Percentiles rank a stretch among this genome's conserved stretches.
Conservation (phyloP, 148 eudicot species). For the Bassia scoparia region DNA sequence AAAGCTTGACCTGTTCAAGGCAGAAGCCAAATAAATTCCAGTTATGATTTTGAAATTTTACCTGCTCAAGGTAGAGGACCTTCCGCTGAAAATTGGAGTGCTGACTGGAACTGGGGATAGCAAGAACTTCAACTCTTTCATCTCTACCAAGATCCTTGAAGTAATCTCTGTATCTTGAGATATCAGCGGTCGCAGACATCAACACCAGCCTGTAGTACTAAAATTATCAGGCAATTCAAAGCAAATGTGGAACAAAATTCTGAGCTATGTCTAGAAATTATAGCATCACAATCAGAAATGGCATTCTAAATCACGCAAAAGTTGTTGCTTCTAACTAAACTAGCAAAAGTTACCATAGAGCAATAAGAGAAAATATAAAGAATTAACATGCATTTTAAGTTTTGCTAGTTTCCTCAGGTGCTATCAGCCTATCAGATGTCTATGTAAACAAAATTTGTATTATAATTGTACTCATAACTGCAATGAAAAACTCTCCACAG, state of each 20-base stretch:
- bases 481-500: not conserved
- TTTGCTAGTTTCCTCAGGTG: constrained; percentile 2
- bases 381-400: not conserved
- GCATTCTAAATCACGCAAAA: not conserved
- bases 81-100: constrained; percentile 54
- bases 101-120: constrained; percentile 66
- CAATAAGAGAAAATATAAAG: not conserved
- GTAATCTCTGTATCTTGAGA: constrained; percentile 76
- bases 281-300: constrained; percentile 3
- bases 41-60: constrained; percentile 14
- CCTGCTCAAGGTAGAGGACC: constrained; percentile 87
- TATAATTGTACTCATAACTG: not conserved
- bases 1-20: no score
- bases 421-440: not conserved
- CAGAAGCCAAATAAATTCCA: no score
- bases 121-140: constrained; percentile 92
- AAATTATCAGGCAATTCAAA: constrained; percentile 8
- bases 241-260: not conserved
- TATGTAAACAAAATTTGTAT: not conserved
- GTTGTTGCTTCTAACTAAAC: not conserved
- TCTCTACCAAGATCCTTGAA: constrained; percentile 81
- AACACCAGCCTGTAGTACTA: constrained; percentile 66
- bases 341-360: not conserved
- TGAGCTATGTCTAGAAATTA: not conserved
- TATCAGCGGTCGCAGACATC: constrained; percentile 98